These are phyloP conservation scores for Amylocystis lapponica DNA, from an alignment of 768 basidiomycete genomes.

Conservation along the genomic window DNA sequence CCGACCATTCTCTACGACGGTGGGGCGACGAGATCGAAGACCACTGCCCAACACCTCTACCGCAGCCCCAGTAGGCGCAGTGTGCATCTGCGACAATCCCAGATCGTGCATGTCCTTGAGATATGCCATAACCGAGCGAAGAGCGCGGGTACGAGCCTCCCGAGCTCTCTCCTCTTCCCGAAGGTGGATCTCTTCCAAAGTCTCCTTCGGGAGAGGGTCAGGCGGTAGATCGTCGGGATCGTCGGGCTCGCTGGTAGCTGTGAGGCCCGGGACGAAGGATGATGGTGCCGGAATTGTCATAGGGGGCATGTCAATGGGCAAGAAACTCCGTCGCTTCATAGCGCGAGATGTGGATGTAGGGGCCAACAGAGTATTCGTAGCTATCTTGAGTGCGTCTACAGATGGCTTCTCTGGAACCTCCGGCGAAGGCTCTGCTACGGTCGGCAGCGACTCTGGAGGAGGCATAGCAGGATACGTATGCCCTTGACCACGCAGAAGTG, in stretches of 20 bases:
- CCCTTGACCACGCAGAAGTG: slow-evolving; percentile 33
- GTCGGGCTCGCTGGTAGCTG: slow-evolving; percentile 34
- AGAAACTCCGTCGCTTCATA: slow-evolving; percentile 80
- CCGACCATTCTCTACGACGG: slow-evolving; percentile 52
- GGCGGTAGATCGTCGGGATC: slow-evolving; percentile 34
- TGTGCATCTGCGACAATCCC: slow-evolving; percentile 51
- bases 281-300: slow-evolving; percentile 62
- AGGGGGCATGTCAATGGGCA: slow-evolving; percentile 73
- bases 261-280: slow-evolving; percentile 48
- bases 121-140: slow-evolving; percentile 93
- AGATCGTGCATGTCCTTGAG: slow-evolving; percentile 94
- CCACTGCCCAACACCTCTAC: slow-evolving; percentile 9
- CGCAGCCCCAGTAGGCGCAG: slow-evolving; percentile 7
- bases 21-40: slow-evolving; percentile 59
- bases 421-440: slow-evolving; percentile 9
- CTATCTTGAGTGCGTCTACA: slow-evolving; percentile 16
- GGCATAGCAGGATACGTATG: slow-evolving; percentile 3
- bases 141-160: slow-evolving; percentile 71
- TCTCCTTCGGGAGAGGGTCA: slow-evolving; percentile 36
- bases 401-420: slow-evolving; percentile 16
- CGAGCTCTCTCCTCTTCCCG: slow-evolving; percentile 68
- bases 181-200: slow-evolving; percentile 44
- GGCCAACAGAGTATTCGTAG: slow-evolving; percentile 29
- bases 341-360: slow-evolving; percentile 45
- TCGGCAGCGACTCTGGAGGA: slow-evolving; percentile 4